Evolutionary conservation across 257 asterid genomes (phyloP).

Genomic region (Mitragyna speciosa): DNA sequence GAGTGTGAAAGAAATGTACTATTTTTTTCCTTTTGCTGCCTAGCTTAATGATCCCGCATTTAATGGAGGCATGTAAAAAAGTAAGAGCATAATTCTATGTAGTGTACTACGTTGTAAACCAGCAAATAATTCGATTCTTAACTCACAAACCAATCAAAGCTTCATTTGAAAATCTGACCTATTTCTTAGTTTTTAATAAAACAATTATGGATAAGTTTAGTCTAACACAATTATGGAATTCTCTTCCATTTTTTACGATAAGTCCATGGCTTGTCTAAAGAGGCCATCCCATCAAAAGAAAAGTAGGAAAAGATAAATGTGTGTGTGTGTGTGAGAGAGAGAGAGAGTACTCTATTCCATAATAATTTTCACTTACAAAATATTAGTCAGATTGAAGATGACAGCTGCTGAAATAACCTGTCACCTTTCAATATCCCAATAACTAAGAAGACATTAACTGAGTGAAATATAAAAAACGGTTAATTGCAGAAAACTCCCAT

Average conservation of each 20-base stretch:
- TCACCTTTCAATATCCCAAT: not conserved
- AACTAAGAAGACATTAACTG: not conserved
- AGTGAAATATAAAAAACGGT: not conserved
- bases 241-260: too few species aligned
- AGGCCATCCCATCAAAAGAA: constrained; percentile 5
- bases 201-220: too few species aligned
- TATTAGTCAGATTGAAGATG: constrained; percentile 13
- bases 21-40: too few species aligned
- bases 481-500: too few species aligned
- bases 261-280: not conserved
- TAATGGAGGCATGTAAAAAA: too few species aligned
- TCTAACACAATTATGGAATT: too few species aligned
- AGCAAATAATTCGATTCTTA: too few species aligned
- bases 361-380: not conserved
- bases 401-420: not conserved
- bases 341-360: not conserved
- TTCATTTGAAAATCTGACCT: not conserved
- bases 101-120: too few species aligned
- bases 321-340: too few species aligned
- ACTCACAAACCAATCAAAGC: not conserved
- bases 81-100: too few species aligned
- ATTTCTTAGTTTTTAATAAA: not conserved
- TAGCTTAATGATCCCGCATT: too few species aligned
- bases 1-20: too few species aligned
- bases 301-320: not conserved